These are phyloP conservation scores for Goniomonas avonlea DNA, from an alignment of 78 protist genomes.

Conservation along the genomic window DNA sequence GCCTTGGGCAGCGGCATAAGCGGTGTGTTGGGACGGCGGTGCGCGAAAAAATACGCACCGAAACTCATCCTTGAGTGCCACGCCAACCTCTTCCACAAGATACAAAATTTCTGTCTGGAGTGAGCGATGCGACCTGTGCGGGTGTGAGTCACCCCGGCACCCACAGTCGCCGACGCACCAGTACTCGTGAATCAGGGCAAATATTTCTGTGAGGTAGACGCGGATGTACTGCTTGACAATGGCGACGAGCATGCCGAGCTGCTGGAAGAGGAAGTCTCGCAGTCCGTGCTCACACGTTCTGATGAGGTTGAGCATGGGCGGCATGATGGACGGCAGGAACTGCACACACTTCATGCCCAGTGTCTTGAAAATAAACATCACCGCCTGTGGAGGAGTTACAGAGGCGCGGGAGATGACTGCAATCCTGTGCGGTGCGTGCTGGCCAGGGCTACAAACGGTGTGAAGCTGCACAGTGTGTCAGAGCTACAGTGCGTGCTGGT, in stretches of 20 bases:
- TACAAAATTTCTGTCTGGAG: conserved; percentile 43
- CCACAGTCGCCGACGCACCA: too few species aligned
- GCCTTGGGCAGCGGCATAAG: conserved; percentile 73
- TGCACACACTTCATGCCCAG: conserved; percentile 72
- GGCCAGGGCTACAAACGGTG: too few species aligned
- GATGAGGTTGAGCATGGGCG: conserved; percentile 7
- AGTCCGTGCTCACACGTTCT: neutral
- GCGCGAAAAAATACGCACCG: conserved; percentile 69
- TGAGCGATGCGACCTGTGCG: neutral
- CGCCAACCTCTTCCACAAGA: conserved; percentile 70
- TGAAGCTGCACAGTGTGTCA: too few species aligned
- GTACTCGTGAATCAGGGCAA: conserved; percentile 55
- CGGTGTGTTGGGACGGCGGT: too few species aligned
- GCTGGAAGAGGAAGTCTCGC: conserved; percentile 30
- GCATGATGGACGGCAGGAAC: conserved; percentile 56
- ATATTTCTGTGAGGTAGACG: neutral
- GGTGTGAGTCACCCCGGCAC: neutral
- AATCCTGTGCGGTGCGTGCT: too few species aligned
- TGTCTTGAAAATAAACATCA: conserved; percentile 64
- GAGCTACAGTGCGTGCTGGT: too few species aligned
- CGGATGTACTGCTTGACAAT: conserved; percentile 85
- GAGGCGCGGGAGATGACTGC: too few species aligned
- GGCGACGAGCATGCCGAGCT: conserved; percentile 51
- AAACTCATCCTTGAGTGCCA: conserved; percentile 81
- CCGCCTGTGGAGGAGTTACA: conserved; percentile 62